Conservation (phyloP, 2,329 filamentous ascomycete species). For the Aspergillus tanneri region DNA sequence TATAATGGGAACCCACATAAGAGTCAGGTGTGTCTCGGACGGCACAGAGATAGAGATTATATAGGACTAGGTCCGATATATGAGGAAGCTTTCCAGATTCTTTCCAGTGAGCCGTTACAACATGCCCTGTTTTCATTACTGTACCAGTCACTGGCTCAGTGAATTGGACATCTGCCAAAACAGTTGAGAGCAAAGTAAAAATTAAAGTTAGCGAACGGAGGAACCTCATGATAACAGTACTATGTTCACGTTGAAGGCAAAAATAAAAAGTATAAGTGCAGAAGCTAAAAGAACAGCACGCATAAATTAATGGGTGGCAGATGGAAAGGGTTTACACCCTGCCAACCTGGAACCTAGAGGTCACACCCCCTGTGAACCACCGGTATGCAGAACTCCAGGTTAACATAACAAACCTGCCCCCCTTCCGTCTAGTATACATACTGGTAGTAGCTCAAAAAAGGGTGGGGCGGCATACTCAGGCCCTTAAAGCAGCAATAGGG, state of each 20-base stretch:
- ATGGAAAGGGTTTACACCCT: not conserved
- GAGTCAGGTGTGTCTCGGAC: conserved; percentile 56
- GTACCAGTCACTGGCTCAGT: conserved; percentile 53
- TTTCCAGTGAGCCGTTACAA: conserved; percentile 57
- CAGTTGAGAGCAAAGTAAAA: conserved; percentile 42
- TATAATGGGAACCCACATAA: conserved; percentile 39
- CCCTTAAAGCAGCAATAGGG: not conserved
- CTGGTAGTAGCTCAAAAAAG: no score
- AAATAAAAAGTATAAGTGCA: not conserved
- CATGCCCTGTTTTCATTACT: conserved; percentile 49
- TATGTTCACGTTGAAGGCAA: not conserved
- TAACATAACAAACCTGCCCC: not conserved
- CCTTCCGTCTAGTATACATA: not conserved
- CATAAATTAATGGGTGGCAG: not conserved
- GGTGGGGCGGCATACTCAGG: not conserved
- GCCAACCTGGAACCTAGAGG: not conserved
- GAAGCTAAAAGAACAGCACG: not conserved
- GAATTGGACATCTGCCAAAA: conserved; percentile 56
- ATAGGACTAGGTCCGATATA: conserved; percentile 53
- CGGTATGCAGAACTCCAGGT: not conserved
- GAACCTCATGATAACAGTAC: conserved; percentile 29
- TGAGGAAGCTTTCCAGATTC: conserved; percentile 54
- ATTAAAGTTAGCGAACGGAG: conserved; percentile 31
- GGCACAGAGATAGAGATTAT: conserved; percentile 60
- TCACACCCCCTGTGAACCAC: not conserved